Evolutionary conservation across 495 filamentous ascomycete genomes (phyloP).

Genomic region (Aspergillus avenaceus): DNA sequence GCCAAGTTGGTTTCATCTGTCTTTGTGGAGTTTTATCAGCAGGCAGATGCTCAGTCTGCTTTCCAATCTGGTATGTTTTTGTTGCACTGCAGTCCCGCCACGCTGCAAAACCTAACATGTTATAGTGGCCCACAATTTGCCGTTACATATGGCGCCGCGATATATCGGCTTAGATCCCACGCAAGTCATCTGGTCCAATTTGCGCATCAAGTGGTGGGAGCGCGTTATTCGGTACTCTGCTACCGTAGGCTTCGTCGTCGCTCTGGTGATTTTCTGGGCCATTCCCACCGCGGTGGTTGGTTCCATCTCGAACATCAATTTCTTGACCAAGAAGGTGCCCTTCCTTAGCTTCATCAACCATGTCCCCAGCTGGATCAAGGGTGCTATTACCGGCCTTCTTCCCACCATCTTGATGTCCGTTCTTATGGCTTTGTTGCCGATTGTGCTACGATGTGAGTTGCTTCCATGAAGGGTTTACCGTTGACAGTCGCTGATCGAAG

Average conservation of each 20-base stretch:
- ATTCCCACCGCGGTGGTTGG: conserved; percentile 88
- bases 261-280: conserved; percentile 86
- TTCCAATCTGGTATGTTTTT: conserved; percentile 53
- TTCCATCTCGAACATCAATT: conserved; percentile 78
- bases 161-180: conserved; percentile 80
- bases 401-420: conserved; percentile 75
- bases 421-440: conserved; percentile 85
- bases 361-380: conserved; percentile 67
- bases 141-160: conserved; percentile 87
- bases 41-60: conserved; percentile 80
- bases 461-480: neutral
- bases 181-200: conserved; percentile 87
- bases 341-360: conserved; percentile 71
- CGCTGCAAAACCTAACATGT: neutral
- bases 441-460: conserved; percentile 70
- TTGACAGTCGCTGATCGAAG: neutral
- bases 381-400: conserved; percentile 80
- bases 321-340: conserved; percentile 54
- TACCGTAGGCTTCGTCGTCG: conserved; percentile 66
- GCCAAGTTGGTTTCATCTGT: conserved; percentile 54
- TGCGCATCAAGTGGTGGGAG: conserved; percentile 87
- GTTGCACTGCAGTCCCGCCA: no score
- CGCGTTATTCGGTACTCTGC: conserved; percentile 65
- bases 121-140: conserved; percentile 77
- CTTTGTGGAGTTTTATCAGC: conserved; percentile 83